phyloP scores from a whole-genome alignment of 345 rosid species.

The Dovyalis caffra region DNA sequence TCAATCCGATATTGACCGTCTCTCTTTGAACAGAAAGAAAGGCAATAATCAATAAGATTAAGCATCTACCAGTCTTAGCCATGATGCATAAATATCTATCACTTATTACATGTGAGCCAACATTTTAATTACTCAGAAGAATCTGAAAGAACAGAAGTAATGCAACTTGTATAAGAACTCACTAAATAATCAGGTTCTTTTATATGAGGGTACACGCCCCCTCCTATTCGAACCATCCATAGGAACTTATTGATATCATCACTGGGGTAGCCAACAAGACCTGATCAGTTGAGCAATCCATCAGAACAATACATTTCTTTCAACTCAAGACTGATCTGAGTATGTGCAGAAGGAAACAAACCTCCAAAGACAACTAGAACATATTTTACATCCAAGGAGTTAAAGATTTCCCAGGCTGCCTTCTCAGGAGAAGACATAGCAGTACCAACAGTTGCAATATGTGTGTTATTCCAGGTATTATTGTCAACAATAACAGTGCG shows the following conservation, averaged over 20 bases:
- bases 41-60: slow-evolving; percentile 6
- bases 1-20: slow-evolving; percentile 97
- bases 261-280: slow-evolving; percentile 97
- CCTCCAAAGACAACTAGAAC: slow-evolving; percentile 99
- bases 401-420: slow-evolving; percentile 98
- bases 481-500: slow-evolving; percentile 98
- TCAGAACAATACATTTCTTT: slow-evolving; percentile 27
- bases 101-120: background rate
- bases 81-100: background rate
- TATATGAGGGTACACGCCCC: slow-evolving; percentile 97
- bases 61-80: background rate
- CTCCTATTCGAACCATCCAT: slow-evolving; percentile 99
- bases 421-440: slow-evolving; percentile 99
- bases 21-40: slow-evolving; percentile 47
- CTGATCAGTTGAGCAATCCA: slow-evolving; percentile 36
- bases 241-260: slow-evolving; percentile 97
- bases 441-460: slow-evolving; percentile 99
- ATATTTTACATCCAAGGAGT: slow-evolving; percentile 97
- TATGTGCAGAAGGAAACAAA: slow-evolving; percentile 37
- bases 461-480: slow-evolving; percentile 99
- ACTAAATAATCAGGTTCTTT: slow-evolving; percentile 97
- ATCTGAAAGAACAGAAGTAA: background rate
- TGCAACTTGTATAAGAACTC: slow-evolving; percentile 14
- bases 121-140: background rate
- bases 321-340: background rate